Evolutionary conservation across 2,329 filamentous ascomycete genomes (phyloP).

Genomic region (Sphaceloma murrayae): DNA sequence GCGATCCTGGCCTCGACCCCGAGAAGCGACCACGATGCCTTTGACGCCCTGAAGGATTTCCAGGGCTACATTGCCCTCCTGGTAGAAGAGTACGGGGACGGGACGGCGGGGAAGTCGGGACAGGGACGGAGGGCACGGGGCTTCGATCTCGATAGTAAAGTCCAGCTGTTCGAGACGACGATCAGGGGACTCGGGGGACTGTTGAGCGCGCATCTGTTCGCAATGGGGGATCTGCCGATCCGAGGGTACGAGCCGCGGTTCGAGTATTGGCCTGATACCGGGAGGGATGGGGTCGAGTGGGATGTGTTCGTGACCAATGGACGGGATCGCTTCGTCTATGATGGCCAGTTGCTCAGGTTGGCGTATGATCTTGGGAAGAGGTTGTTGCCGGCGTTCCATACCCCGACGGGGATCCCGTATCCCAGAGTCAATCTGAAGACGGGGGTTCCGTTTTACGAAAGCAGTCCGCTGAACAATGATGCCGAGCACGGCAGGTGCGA

Average conservation of each 20-base stretch:
- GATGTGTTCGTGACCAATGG: slow-evolving; percentile 25
- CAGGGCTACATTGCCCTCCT: slow-evolving; percentile 68
- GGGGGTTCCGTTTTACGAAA: slow-evolving; percentile 85
- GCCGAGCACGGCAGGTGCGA: slow-evolving; percentile 40
- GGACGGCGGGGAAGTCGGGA: slow-evolving; percentile 56
- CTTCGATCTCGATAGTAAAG: slow-evolving; percentile 94
- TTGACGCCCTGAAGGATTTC: slow-evolving; percentile 52
- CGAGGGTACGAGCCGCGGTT: slow-evolving; percentile 55
- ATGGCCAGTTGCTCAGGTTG: slow-evolving; percentile 82
- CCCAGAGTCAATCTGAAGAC: slow-evolving; percentile 84
- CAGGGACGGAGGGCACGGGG: slow-evolving; percentile 64
- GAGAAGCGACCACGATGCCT: slow-evolving; percentile 42
- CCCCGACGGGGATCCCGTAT: slow-evolving; percentile 83
- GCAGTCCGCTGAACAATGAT: slow-evolving; percentile 65
- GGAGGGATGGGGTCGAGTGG: slow-evolving; percentile 23
- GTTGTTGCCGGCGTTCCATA: slow-evolving; percentile 84
- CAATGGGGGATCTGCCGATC: slow-evolving; percentile 81
- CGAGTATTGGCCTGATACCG: slow-evolving; percentile 12
- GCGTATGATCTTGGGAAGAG: slow-evolving; percentile 77
- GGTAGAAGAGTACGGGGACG: slow-evolving; percentile 79
- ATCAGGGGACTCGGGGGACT: slow-evolving; percentile 87
- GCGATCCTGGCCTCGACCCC: slow-evolving; percentile 79
- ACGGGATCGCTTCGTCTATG: slow-evolving; percentile 53
- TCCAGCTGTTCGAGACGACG: slow-evolving; percentile 96
- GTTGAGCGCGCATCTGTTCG: slow-evolving; percentile 87